A percentile compares a stretch with the other conserved stretches of the same genome.
phyloP scores from a whole-genome alignment of 2,329 filamentous ascomycete species.

The Xylaria sp. region DNA sequence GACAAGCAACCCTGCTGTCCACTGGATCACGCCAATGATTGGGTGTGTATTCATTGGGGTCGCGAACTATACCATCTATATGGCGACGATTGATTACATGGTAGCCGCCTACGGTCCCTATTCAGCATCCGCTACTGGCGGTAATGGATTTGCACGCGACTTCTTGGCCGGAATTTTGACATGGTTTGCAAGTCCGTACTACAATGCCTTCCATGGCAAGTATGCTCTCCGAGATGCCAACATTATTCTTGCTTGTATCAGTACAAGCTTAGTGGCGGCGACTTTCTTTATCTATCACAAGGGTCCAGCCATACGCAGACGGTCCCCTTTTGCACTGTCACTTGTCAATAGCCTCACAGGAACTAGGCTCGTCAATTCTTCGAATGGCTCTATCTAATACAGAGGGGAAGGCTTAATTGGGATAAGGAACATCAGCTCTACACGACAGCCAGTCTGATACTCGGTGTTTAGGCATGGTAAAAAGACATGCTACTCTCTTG shows the following conservation, averaged over 20 bases:
- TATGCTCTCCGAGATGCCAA: constrained; percentile 63
- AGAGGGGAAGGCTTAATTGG: not conserved
- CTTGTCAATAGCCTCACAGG: constrained; percentile 12
- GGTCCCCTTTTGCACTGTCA: constrained; percentile 65
- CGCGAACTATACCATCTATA: constrained; percentile 71
- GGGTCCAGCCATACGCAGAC: constrained; percentile 61
- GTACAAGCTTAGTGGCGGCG: constrained; percentile 61
- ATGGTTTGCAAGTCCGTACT: constrained; percentile 67
- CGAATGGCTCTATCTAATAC: not conserved
- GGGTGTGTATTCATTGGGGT: constrained; percentile 70
- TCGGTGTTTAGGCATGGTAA: not conserved
- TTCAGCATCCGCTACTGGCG: constrained; percentile 72
- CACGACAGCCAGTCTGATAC: not conserved
- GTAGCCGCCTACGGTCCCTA: constrained; percentile 74
- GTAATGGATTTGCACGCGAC: constrained; percentile 73
- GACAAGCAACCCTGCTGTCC: constrained; percentile 63
- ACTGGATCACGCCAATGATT: constrained; percentile 71
- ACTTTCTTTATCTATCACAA: constrained; percentile 67
- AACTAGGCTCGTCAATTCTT: not conserved
- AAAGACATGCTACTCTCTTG: not conserved
- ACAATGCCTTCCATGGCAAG: constrained; percentile 54
- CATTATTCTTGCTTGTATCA: constrained; percentile 62
- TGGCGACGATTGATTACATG: constrained; percentile 75
- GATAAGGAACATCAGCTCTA: not conserved
- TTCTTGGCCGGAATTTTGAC: constrained; percentile 73